Conservation (phyloP, 441 rosid genomes). For the Populus tomentosa region DNA sequence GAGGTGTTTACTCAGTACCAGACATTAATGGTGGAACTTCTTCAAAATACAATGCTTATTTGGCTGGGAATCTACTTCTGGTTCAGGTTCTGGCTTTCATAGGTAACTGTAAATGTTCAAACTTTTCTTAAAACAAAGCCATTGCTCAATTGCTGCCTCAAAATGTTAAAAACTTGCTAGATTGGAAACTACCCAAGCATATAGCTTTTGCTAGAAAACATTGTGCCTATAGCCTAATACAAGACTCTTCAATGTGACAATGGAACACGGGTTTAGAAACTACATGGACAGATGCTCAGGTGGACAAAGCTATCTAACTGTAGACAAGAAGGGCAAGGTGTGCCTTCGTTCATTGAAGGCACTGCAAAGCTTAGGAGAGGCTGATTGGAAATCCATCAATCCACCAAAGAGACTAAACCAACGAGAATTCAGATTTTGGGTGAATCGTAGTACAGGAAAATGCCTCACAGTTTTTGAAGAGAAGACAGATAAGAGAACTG, state of each 20-base stretch:
- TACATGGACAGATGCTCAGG: constrained; percentile 46
- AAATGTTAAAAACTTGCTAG: not conserved
- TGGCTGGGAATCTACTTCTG: constrained; percentile 53
- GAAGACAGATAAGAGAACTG: constrained; percentile 21
- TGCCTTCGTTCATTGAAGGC: constrained; percentile 34
- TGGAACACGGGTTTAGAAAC: constrained; percentile 39
- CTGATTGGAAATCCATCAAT: constrained; percentile 43
- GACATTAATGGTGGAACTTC: constrained; percentile 34
- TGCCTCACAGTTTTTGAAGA: constrained; percentile 37
- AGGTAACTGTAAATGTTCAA: constrained; percentile 19
- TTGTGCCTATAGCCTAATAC: not conserved
- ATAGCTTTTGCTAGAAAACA: not conserved
- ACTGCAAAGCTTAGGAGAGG: constrained; percentile 34
- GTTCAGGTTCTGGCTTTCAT: constrained; percentile 46
- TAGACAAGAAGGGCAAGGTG: constrained; percentile 35
- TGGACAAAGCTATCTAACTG: constrained; percentile 37
- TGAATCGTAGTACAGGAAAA: constrained; percentile 35
- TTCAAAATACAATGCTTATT: constrained; percentile 29
- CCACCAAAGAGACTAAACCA: constrained; percentile 39
- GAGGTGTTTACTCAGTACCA: constrained; percentile 39
- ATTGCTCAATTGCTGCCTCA: not conserved
- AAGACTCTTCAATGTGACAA: not conserved
- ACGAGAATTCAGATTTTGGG: constrained; percentile 38
- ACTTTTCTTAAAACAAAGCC: not conserved
- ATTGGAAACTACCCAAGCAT: not conserved